Conservation (phyloP, 2,329 filamentous ascomycete species). For the Hypomyces perniciosus region DNA sequence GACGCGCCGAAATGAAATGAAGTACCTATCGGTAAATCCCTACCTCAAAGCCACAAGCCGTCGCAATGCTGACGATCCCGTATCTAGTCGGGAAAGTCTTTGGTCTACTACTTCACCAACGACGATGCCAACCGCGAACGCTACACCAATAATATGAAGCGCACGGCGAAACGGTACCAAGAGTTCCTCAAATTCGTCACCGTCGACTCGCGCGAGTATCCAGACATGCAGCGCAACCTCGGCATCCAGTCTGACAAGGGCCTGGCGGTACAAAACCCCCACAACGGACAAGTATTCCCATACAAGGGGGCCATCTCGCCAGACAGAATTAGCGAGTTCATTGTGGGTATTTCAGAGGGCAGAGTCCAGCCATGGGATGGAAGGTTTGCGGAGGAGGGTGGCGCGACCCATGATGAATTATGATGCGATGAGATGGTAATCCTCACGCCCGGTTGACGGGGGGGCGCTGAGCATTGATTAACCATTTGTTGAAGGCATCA, state of each 20-base stretch:
- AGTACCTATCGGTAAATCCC: conserved; percentile 31
- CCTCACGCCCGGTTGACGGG: too few species aligned
- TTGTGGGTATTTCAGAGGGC: conserved; percentile 39
- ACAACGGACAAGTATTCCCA: conserved; percentile 39
- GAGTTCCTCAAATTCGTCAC: conserved; percentile 45
- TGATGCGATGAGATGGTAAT: background rate
- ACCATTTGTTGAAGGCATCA: too few species aligned
- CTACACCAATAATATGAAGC: conserved; percentile 31
- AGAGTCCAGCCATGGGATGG: conserved; percentile 33
- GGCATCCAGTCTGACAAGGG: conserved; percentile 26
- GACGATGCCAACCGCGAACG: conserved; percentile 24
- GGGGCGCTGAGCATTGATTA: too few species aligned
- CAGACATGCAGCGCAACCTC: conserved; percentile 35
- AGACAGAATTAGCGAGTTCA: conserved; percentile 35
- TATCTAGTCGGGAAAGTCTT: conserved; percentile 32
- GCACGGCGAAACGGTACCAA: conserved; percentile 38
- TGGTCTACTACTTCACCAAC: conserved; percentile 29
- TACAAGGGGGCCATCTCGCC: conserved; percentile 25
- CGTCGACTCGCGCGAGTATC: conserved; percentile 40
- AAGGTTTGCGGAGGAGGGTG: background rate
- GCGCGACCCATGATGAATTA: conserved; percentile 6
- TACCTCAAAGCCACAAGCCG: background rate
- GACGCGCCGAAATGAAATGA: conserved; percentile 39
- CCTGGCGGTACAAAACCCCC: conserved; percentile 39
- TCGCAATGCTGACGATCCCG: background rate